Evolutionary conservation across 306 rosid genomes (phyloP).

Genomic region (Sicyos edulis): DNA sequence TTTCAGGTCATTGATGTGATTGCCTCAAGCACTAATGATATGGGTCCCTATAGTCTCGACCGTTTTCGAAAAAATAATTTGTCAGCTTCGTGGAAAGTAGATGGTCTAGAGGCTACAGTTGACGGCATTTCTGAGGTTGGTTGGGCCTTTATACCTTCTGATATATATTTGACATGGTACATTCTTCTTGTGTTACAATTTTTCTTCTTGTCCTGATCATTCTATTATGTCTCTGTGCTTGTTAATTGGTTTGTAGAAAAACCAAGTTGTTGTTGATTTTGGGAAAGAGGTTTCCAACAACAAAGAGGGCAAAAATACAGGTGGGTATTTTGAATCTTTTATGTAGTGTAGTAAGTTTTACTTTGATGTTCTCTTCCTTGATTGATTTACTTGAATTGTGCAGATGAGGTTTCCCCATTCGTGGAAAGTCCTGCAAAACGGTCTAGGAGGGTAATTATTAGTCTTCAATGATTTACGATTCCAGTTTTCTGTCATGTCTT

Average conservation of each 20-base stretch:
- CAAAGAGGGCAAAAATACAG: conserved; percentile 40
- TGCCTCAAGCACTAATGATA: conserved; percentile 59
- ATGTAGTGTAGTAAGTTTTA: background rate
- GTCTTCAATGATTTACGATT: background rate
- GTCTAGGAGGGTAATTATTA: conserved; percentile 66
- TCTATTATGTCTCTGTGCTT: background rate
- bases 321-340: conserved; percentile 27
- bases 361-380: conserved; percentile 23
- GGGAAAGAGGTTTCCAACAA: conserved; percentile 41
- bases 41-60: conserved; percentile 83
- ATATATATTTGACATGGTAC: background rate
- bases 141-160: background rate
- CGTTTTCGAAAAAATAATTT: conserved; percentile 60
- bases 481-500: background rate
- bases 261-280: conserved; percentile 33
- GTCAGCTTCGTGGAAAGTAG: conserved; percentile 71
- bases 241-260: conserved; percentile 29
- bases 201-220: background rate
- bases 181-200: background rate
- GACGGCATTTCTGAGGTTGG: conserved; percentile 48
- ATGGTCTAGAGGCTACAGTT: conserved; percentile 41
- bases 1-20: conserved; percentile 79
- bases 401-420: conserved; percentile 40
- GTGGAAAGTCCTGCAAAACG: conserved; percentile 40
- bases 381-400: conserved; percentile 25